These are phyloP conservation scores for Pyrenophora teres DNA, from an alignment of 2,329 filamentous ascomycete species.

Conservation along the genomic window DNA sequence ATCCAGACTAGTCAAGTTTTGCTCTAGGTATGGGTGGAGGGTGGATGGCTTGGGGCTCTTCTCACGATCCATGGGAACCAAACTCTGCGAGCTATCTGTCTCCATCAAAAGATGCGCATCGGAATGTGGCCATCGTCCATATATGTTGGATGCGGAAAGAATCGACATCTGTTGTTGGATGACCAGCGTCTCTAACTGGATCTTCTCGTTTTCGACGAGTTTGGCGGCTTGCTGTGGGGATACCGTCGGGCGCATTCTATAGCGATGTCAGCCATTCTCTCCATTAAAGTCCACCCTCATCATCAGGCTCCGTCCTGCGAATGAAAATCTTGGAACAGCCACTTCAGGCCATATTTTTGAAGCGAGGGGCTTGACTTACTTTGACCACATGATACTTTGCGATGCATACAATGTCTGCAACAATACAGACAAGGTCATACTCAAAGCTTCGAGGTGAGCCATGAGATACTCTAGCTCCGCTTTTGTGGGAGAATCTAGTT, in stretches of 20 bases:
- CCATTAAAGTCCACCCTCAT: background rate
- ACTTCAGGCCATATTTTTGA: background rate
- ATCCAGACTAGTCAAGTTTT: constrained; percentile 32
- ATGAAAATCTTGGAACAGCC: too few relatives aligned
- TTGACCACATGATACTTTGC: constrained; percentile 47
- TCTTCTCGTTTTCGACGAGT: constrained; percentile 43
- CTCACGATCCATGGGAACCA: constrained; percentile 16
- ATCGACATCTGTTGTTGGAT: constrained; percentile 49
- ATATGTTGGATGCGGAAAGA: constrained; percentile 27
- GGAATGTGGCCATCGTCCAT: constrained; percentile 20
- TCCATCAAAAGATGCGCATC: constrained; percentile 35
- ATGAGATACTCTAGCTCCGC: constrained; percentile 40
- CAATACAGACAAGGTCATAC: constrained; percentile 45
- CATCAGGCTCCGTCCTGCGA: background rate
- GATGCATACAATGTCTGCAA: constrained; percentile 47
- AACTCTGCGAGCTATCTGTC: constrained; percentile 35
- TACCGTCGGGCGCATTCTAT: constrained; percentile 37
- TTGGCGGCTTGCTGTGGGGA: constrained; percentile 39
- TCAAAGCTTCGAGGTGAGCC: constrained; percentile 43
- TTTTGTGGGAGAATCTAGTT: constrained; percentile 15
- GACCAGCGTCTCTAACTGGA: constrained; percentile 45
- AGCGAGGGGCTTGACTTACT: constrained; percentile 29
- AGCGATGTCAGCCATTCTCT: constrained; percentile 2
- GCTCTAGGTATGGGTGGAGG: constrained; percentile 38
- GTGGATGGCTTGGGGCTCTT: constrained; percentile 23